phyloP scores from a whole-genome alignment of 2,329 filamentous ascomycete genomes.

The Nemania sp. region DNA sequence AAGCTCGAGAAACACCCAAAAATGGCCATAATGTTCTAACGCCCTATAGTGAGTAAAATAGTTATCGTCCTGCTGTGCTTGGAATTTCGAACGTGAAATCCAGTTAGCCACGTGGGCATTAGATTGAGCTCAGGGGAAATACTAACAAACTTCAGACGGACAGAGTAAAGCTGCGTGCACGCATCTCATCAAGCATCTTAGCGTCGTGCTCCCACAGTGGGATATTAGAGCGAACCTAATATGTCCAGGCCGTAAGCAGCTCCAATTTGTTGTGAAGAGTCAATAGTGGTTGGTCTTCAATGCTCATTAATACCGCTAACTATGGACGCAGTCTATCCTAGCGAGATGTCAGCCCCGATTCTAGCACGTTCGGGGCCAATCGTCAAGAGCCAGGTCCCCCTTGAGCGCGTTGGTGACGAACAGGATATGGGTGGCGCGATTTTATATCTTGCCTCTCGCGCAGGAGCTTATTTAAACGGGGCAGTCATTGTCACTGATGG shows the following conservation, averaged over 20 bases:
- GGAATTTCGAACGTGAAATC: not conserved
- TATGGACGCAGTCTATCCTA: conserved; percentile 65
- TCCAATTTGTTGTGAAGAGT: not conserved
- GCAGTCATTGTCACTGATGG: conserved; percentile 72
- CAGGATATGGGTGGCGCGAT: conserved; percentile 74
- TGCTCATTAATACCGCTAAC: conserved; percentile 8
- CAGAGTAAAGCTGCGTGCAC: conserved; percentile 81
- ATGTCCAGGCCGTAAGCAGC: conserved; percentile 61
- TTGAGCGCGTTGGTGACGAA: conserved; percentile 70
- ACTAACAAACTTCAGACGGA: conserved; percentile 60
- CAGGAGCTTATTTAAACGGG: conserved; percentile 75
- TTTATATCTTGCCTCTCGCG: conserved; percentile 72
- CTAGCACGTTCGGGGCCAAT: conserved; percentile 55
- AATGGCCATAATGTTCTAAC: conserved; percentile 19
- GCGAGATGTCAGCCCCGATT: conserved; percentile 68
- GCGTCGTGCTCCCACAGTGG: conserved; percentile 72
- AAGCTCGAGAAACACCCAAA: conserved; percentile 3
- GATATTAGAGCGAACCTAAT: conserved; percentile 65
- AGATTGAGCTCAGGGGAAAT: not conserved
- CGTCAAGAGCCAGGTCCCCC: conserved; percentile 62
- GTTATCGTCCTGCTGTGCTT: not conserved
- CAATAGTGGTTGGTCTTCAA: not conserved
- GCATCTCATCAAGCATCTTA: conserved; percentile 78
- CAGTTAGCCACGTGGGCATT: not conserved
- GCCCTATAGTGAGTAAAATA: conserved; percentile 31